Conservation (phyloP, 2,329 filamentous ascomycete species). For the Phaeosphaeria sp. region DNA sequence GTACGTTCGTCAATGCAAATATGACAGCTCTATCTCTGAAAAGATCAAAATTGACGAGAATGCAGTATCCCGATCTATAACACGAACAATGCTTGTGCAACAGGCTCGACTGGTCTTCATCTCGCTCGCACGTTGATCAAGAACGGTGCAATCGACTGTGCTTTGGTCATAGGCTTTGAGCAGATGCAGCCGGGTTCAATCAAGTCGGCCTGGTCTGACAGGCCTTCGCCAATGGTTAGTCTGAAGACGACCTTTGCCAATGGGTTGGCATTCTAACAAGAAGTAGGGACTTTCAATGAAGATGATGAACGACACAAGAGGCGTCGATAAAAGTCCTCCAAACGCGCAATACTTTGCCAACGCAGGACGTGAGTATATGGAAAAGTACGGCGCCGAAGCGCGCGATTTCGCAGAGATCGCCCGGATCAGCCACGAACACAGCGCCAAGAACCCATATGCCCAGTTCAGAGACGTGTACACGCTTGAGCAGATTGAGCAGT, state of each 20-base stretch:
- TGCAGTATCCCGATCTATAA: constrained; percentile 86
- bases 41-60: constrained; percentile 37
- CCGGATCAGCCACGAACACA: constrained; percentile 89
- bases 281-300: constrained; percentile 67
- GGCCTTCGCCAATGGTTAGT: constrained; percentile 72
- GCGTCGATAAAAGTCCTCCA: constrained; percentile 78
- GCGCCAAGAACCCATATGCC: constrained; percentile 87
- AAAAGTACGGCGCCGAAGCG: constrained; percentile 83
- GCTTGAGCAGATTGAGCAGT: constrained; percentile 77
- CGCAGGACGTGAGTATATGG: constrained; percentile 90
- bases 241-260: neutral
- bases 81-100: constrained; percentile 97
- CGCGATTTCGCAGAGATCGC: constrained; percentile 95
- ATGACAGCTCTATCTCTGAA: too few species aligned
- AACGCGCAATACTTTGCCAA: constrained; percentile 96
- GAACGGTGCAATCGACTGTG: constrained; percentile 81
- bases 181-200: constrained; percentile 94
- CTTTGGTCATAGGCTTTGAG: constrained; percentile 92
- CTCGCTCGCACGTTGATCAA: constrained; percentile 80
- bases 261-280: too few species aligned
- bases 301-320: constrained; percentile 85
- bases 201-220: constrained; percentile 80
- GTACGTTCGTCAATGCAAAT: constrained; percentile 14
- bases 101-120: constrained; percentile 84
- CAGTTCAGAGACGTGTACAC: constrained; percentile 93